These are phyloP conservation scores for Pichia paraexigua DNA, from an alignment of 805 yeast species.

Conservation along the genomic window DNA sequence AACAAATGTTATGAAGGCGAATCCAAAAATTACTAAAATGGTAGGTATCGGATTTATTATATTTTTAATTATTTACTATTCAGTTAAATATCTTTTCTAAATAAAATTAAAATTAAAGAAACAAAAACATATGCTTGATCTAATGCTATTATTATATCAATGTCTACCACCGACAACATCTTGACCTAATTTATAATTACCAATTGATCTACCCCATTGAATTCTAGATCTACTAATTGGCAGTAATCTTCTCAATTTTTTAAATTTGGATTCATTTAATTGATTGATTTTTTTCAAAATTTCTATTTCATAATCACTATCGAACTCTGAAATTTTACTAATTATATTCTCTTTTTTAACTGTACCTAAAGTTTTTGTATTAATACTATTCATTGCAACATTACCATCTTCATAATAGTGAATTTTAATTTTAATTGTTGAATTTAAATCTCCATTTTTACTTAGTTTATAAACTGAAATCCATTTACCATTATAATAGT, in stretches of 20 bases:
- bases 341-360: conserved; percentile 25
- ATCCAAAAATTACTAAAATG: conserved; percentile 52
- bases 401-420: conserved; percentile 97
- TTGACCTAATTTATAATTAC: conserved; percentile 79
- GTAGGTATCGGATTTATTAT: conserved; percentile 47
- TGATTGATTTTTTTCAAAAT: conserved; percentile 57
- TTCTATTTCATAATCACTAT: conserved; percentile 49
- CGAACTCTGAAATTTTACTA: conserved; percentile 45
- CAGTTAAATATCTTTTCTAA: conserved; percentile 37
- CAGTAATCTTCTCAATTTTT: conserved; percentile 77
- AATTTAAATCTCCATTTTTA: conserved; percentile 32
- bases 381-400: conserved; percentile 56
- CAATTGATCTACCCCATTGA: conserved; percentile 93
- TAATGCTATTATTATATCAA: not conserved
- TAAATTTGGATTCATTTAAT: conserved; percentile 75
- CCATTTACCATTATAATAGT: conserved; percentile 91
- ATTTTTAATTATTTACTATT: conserved; percentile 50
- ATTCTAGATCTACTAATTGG: conserved; percentile 89
- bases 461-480: conserved; percentile 64
- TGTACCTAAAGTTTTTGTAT: conserved; percentile 1
- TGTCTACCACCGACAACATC: conserved; percentile 51
- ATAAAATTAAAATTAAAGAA: not conserved
- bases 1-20: conserved; percentile 47
- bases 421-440: conserved; percentile 58
- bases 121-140: not conserved